Evolutionary conservation across 495 filamentous ascomycete genomes (phyloP).

Genomic region (Aspergillus conjunctus): DNA sequence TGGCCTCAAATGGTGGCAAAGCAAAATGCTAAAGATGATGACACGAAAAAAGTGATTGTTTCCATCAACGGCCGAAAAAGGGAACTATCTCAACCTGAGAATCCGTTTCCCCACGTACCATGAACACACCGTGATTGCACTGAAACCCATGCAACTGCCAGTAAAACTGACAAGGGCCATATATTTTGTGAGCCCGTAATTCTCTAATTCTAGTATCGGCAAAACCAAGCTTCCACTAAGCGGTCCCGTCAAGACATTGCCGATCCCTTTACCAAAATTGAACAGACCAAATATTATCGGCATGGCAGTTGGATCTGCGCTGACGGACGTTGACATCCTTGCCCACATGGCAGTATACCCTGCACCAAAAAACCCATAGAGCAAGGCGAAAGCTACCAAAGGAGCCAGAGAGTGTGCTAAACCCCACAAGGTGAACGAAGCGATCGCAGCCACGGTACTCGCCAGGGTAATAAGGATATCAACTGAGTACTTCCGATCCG

Average conservation of each 20-base stretch:
- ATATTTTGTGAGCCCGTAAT: too few relatives aligned
- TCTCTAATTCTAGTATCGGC: too few relatives aligned
- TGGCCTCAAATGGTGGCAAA: too few relatives aligned
- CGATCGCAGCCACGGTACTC: background rate
- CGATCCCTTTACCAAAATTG: slow-evolving; percentile 8
- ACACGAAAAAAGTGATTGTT: too few relatives aligned
- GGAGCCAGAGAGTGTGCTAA: background rate
- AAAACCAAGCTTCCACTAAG: background rate
- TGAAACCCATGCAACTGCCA: too few relatives aligned
- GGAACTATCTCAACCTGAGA: too few relatives aligned
- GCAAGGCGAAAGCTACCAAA: slow-evolving; percentile 6
- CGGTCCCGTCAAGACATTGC: slow-evolving; percentile 11
- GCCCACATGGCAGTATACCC: slow-evolving; percentile 8
- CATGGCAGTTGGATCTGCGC: background rate
- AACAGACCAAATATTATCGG: background rate
- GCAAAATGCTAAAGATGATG: too few relatives aligned
- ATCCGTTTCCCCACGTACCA: too few relatives aligned
- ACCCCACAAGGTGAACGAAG: slow-evolving; percentile 2
- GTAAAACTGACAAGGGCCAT: too few relatives aligned
- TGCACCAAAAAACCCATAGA: slow-evolving; percentile 10
- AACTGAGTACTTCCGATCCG: slow-evolving; percentile 2
- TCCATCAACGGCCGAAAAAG: too few relatives aligned
- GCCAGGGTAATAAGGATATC: background rate
- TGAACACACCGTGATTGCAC: too few relatives aligned
- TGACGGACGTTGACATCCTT: slow-evolving; percentile 6